phyloP scores from a whole-genome alignment of 192 early-diverging fungal genomes.

The Backusella morwellensis region DNA sequence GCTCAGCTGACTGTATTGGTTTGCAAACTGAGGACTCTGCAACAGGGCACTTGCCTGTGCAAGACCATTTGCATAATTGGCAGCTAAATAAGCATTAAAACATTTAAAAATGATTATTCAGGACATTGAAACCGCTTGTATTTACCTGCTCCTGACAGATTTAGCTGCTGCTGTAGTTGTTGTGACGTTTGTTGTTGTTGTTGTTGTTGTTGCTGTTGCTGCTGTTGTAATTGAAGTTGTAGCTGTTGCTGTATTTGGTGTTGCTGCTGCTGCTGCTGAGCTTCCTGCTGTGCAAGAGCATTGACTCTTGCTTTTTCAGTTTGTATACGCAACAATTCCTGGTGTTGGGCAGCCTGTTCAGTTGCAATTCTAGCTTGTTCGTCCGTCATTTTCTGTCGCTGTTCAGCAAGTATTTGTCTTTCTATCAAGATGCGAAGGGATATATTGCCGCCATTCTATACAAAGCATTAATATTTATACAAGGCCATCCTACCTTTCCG shows the following conservation, averaged over 20 bases:
- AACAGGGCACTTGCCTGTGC: constrained; percentile 30
- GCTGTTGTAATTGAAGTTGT: not conserved
- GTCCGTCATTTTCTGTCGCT: constrained; percentile 27
- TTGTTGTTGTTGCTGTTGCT: not conserved
- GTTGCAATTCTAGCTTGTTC: constrained; percentile 19
- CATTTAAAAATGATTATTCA: not conserved
- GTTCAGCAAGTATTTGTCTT: constrained; percentile 24
- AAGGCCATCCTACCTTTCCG: not conserved
- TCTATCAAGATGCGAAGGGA: constrained; percentile 12
- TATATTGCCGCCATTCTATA: not conserved
- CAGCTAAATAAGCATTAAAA: not conserved
- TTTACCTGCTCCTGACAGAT: constrained; percentile 3
- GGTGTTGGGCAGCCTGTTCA: constrained; percentile 27
- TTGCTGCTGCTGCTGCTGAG: not conserved
- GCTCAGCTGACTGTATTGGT: constrained; percentile 28
- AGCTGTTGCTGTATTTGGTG: not conserved
- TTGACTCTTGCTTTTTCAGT: constrained; percentile 20
- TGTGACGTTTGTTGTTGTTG: not conserved
- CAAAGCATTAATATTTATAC: not conserved
- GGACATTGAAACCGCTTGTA: not conserved
- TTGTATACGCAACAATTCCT: constrained; percentile 19
- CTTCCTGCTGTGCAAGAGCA: constrained; percentile 10
- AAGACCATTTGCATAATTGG: constrained; percentile 20
- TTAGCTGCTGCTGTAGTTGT: not conserved
- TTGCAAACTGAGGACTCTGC: constrained; percentile 25